Conservation (phyloP, 2,329 filamentous ascomycete species). For the Cercospora zeina region DNA sequence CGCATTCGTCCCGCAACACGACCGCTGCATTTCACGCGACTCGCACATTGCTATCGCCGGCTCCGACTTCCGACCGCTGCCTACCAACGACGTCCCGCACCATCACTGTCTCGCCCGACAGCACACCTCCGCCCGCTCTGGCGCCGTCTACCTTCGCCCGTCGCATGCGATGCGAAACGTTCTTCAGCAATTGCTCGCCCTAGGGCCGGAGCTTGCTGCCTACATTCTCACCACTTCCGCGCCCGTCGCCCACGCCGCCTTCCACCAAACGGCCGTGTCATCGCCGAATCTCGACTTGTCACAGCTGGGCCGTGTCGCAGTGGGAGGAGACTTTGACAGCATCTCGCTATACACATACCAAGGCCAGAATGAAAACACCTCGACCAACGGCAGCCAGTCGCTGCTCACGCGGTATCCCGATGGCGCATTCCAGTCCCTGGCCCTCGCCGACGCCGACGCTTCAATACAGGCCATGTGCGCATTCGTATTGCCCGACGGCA, state of each 20-base stretch:
- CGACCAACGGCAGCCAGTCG: slow-evolving; percentile 76
- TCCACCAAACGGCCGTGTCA: slow-evolving; percentile 48
- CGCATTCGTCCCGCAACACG: background rate
- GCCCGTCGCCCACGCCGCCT: slow-evolving; percentile 26
- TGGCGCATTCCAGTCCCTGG: slow-evolving; percentile 73
- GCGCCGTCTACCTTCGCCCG: slow-evolving; percentile 8
- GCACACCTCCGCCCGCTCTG: slow-evolving; percentile 3
- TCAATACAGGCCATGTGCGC: slow-evolving; percentile 87
- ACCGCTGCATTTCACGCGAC: background rate
- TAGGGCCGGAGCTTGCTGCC: slow-evolving; percentile 40
- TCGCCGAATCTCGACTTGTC: slow-evolving; percentile 73
- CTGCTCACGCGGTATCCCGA: slow-evolving; percentile 82
- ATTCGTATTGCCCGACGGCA: slow-evolving; percentile 64
- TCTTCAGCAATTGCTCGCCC: slow-evolving; percentile 39
- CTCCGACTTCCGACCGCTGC: background rate
- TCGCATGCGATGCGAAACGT: slow-evolving; percentile 36
- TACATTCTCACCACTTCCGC: slow-evolving; percentile 37
- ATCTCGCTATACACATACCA: slow-evolving; percentile 86
- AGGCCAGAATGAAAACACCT: slow-evolving; percentile 70
- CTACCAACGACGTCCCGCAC: background rate
- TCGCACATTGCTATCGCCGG: slow-evolving; percentile 8
- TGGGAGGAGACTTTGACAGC: slow-evolving; percentile 86
- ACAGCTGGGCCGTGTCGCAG: slow-evolving; percentile 75
- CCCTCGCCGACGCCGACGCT: slow-evolving; percentile 75
- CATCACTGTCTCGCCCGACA: slow-evolving; percentile 5